Conservation (phyloP, 345 rosid species). For the Pugionium cornutum region DNA sequence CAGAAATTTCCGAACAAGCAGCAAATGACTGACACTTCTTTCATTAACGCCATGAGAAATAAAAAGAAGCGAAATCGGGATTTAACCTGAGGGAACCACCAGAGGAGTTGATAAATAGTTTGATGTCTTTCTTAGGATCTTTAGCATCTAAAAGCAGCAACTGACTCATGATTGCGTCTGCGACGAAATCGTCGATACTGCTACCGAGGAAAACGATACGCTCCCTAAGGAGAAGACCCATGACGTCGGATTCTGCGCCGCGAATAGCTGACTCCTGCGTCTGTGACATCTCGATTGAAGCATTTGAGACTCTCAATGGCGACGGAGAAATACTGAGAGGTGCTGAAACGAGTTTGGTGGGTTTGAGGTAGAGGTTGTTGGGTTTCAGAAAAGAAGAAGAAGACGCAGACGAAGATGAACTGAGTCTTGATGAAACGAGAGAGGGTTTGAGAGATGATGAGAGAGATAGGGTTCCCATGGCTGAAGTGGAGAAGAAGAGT, state of each 20-base stretch:
- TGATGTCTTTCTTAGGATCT: conserved; percentile 83
- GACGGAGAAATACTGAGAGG: conserved; percentile 40
- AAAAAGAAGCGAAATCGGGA: neutral
- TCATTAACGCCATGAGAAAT: conserved; percentile 8
- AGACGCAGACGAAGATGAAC: conserved; percentile 34
- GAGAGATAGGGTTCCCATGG: conserved; percentile 55
- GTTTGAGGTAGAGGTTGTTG: conserved; percentile 35
- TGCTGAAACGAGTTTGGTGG: conserved; percentile 35
- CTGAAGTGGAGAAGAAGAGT: conserved; percentile 26
- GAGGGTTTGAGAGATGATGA: conserved; percentile 48
- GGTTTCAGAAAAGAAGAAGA: conserved; percentile 28
- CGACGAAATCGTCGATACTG: conserved; percentile 75
- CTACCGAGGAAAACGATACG: conserved; percentile 83
- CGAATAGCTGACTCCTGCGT: conserved; percentile 63
- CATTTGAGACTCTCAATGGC: conserved; percentile 37
- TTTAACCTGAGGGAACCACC: conserved; percentile 91
- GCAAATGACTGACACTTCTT: conserved; percentile 1
- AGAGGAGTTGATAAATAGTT: conserved; percentile 77
- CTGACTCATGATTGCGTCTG: conserved; percentile 86
- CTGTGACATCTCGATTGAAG: conserved; percentile 50
- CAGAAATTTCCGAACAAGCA: neutral
- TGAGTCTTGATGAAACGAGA: conserved; percentile 37
- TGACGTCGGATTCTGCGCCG: conserved; percentile 76
- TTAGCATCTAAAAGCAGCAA: conserved; percentile 87
- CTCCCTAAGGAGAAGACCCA: conserved; percentile 84